A percentile compares a stretch with the other conserved stretches of the same genome.
These are phyloP conservation scores for Verticillium isaacii DNA, from an alignment of 2,329 filamentous ascomycete genomes.

Conservation along the genomic window DNA sequence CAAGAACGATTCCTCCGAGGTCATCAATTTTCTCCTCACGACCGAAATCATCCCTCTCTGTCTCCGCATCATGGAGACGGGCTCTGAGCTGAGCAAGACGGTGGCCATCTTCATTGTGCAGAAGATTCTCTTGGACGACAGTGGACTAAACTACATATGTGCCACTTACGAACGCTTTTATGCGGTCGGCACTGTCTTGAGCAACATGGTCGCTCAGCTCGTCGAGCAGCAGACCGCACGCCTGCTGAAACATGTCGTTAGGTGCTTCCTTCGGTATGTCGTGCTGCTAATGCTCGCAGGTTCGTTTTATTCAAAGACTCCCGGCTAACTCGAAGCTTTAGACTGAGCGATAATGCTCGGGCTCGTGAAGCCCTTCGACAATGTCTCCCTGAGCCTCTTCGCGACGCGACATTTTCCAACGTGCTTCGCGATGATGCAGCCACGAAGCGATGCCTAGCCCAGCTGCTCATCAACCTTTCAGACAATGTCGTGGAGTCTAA, in stretches of 20 bases:
- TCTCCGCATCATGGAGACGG: conserved; percentile 98
- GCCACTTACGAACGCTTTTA: conserved; percentile 99
- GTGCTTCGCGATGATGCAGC: conserved; percentile 95
- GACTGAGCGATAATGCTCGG: conserved; percentile 91
- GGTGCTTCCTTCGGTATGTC: conserved; percentile 87
- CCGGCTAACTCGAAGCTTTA: conserved; percentile 26
- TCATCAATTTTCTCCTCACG: conserved; percentile 97
- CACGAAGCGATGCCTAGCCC: conserved; percentile 95
- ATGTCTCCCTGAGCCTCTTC: conserved; percentile 96
- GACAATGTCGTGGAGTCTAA: conserved; percentile 66
- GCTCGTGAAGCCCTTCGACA: conserved; percentile 92
- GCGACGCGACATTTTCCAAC: conserved; percentile 93
- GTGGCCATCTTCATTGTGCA: conserved; percentile 99
- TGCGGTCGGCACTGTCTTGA: conserved; percentile 92
- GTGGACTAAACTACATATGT: conserved; percentile 96
- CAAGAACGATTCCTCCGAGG: conserved; percentile 97
- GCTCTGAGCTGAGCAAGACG: conserved; percentile 96
- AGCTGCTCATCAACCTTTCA: conserved; percentile 91
- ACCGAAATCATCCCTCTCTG: conserved; percentile 98
- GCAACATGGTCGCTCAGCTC: conserved; percentile 97
- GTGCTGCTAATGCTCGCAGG: neutral
- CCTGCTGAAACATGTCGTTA: conserved; percentile 92
- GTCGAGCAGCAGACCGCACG: conserved; percentile 97
- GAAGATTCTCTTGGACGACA: conserved; percentile 95
- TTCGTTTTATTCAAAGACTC: neutral